Base-by-base conservation (phyloP, 768 basidiomycete genomes). In the Xanthoconium stramineum region DNA sequence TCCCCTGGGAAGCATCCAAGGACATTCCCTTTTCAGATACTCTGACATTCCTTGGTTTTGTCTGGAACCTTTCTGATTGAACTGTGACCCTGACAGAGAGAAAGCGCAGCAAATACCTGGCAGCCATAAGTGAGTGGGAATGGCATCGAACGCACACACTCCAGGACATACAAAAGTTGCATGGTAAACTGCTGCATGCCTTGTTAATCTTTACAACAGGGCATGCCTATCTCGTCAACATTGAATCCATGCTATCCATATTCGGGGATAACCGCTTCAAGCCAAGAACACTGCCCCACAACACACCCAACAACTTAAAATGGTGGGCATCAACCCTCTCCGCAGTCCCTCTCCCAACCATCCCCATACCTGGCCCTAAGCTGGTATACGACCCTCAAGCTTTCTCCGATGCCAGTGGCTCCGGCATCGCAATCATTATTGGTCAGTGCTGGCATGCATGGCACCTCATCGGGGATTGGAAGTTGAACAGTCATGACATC, bases 391-490 rank as follows among this genome's bases (percentile, higher is more conserved):
- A n/a, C n/a, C n/a, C n/a, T n/a, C n/a, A n/a, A n/a, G 54, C 58
- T 0, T 81, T 64, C 65, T 81, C 75, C 0, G 74, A 82, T 60
- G 77, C 78, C 1, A 79, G 76, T 2, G 0, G 43, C 5, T 5
- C 12, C 14, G 24, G 43, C 3, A 44, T 44, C 17, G 28, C 10
- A 6, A 29, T 44, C 13, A 15, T 29, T 13, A 29, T 44, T 7
- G 13, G 13, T 28, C 11, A 12, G 1, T 13, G 13, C 11, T 77
- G 75, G 77, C 36, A 67, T 9, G 72, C 74, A 0, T 76, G 72
- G 70, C 11, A 47, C 0, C 71, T 77, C n/a, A 32, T 62, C 2
- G 68, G 65, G 1, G 70, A 67, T 0, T 78, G 75, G 76, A 47
- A 68, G 14, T 3, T 10, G 1, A 8, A 29, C 1, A 60, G 68